phyloP scores from a whole-genome alignment of 78 protist genomes.

The Dictyostelium firmibasis region DNA sequence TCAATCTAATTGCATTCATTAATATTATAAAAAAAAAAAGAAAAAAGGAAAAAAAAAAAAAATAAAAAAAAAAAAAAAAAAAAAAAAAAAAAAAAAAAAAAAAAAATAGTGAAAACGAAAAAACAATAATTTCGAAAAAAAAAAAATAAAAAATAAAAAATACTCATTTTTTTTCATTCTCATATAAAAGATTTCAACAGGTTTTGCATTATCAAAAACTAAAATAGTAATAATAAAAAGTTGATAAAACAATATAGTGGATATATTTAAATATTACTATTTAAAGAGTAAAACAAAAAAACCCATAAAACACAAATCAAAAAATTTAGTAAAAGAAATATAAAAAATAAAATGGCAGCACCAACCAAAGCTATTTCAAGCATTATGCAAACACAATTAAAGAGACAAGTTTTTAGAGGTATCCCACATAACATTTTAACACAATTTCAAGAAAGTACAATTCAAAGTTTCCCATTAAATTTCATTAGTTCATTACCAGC shows the following conservation, averaged over 20 bases:
- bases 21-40: too few relatives aligned
- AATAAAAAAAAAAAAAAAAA: too few relatives aligned
- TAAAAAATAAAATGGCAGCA: not conserved
- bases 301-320: not conserved
- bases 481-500: slow-evolving; percentile 10
- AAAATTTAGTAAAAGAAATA: not conserved
- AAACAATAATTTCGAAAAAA: too few relatives aligned
- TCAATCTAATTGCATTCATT: too few relatives aligned
- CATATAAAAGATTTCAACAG: too few relatives aligned
- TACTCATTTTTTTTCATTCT: too few relatives aligned
- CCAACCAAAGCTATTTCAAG: not conserved
- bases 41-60: too few relatives aligned
- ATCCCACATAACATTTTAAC: slow-evolving; percentile 57
- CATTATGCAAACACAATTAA: not conserved
- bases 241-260: not conserved
- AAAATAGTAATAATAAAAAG: not conserved
- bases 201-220: too few relatives aligned
- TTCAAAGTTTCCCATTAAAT: not conserved
- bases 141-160: too few relatives aligned
- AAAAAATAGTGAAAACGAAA: not conserved
- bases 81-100: too few relatives aligned
- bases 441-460: slow-evolving; percentile 26
- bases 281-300: not conserved
- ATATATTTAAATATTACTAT: not conserved
- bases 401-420: slow-evolving; percentile 31